Evolutionary conservation across 1,139 yeast species (phyloP).

Genomic region (Yamadazyma atmosphaerica): DNA sequence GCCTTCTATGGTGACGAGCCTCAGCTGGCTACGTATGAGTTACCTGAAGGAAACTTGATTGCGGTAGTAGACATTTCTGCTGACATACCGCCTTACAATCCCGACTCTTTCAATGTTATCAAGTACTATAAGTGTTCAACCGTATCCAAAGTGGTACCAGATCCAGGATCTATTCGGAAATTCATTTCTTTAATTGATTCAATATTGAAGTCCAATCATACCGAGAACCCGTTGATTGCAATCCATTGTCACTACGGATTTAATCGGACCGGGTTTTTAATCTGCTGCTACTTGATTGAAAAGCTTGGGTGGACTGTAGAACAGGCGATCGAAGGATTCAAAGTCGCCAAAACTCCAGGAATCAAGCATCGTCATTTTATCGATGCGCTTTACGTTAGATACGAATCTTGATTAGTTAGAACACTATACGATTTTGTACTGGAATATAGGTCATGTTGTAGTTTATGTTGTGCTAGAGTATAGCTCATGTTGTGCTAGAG

Average conservation of each 20-base stretch:
- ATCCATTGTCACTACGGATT: constrained; percentile 86
- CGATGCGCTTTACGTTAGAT: constrained; percentile 70
- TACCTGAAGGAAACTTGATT: constrained; percentile 38
- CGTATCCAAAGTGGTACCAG: constrained; percentile 77
- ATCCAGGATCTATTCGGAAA: constrained; percentile 55
- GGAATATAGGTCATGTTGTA: no score
- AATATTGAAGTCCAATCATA: constrained; percentile 30
- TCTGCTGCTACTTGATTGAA: constrained; percentile 70
- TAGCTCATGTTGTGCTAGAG: no score
- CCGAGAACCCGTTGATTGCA: constrained; percentile 45
- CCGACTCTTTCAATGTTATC: constrained; percentile 52
- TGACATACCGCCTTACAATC: constrained; percentile 75
- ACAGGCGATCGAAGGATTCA: constrained; percentile 65
- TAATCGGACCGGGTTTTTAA: constrained; percentile 74
- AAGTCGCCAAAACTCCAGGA: constrained; percentile 63
- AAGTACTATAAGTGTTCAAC: constrained; percentile 73
- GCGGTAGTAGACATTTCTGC: constrained; percentile 75
- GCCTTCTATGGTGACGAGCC: constrained; percentile 36
- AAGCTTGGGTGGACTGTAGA: constrained; percentile 57
- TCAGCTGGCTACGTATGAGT: background rate
- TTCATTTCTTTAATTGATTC: constrained; percentile 57
- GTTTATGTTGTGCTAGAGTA: no score
- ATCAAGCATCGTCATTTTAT: constrained; percentile 77
- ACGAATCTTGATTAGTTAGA: constrained; percentile 29
- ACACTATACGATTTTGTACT: no score